Percentiles rank a stretch among this genome's conserved stretches.
These are phyloP conservation scores for Leucoagaricus sp. DNA, from an alignment of 1,284 basidiomycete species.

Conservation along the genomic window DNA sequence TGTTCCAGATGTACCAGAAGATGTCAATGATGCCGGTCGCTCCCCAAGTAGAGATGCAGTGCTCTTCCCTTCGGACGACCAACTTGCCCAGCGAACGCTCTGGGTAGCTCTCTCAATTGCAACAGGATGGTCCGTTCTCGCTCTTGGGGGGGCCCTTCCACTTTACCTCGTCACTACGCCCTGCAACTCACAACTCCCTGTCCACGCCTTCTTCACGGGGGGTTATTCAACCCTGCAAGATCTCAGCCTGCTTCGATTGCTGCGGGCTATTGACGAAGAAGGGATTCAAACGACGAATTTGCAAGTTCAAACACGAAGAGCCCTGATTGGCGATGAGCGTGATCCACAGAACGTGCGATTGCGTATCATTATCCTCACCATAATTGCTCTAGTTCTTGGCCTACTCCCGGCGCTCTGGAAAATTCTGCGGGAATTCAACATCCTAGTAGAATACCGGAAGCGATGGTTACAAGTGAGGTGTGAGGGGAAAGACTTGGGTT, in stretches of 20 bases:
- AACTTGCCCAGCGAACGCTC: conserved; percentile 66
- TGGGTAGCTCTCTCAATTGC: conserved; percentile 66
- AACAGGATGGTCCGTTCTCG: conserved; percentile 65
- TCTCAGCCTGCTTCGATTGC: conserved; percentile 69
- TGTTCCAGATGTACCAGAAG: conserved; percentile 56
- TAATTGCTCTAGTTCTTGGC: conserved; percentile 57
- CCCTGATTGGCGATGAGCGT: conserved; percentile 36
- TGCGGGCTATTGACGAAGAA: conserved; percentile 60
- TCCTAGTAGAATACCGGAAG: conserved; percentile 52
- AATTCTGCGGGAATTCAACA: conserved; percentile 65
- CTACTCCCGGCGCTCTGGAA: conserved; percentile 66
- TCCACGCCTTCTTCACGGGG: conserved; percentile 51
- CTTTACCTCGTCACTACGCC: conserved; percentile 69
- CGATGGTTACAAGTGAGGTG: conserved; percentile 66
- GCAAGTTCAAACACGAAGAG: conserved; percentile 31
- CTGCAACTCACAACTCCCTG: conserved; percentile 58
- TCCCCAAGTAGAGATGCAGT: conserved; percentile 49
- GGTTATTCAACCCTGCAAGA: conserved; percentile 71
- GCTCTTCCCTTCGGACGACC: conserved; percentile 71
- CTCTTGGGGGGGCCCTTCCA: conserved; percentile 66
- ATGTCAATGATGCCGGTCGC: conserved; percentile 54
- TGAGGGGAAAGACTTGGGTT: conserved; percentile 71
- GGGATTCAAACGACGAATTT: conserved; percentile 36
- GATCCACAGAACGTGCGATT: conserved; percentile 50
- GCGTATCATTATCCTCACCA: conserved; percentile 68